Evolutionary conservation across 768 basidiomycete species (phyloP), one percentile per base, ranked within the genome.

Genomic region (Rhizopogon vinicolor): DNA sequence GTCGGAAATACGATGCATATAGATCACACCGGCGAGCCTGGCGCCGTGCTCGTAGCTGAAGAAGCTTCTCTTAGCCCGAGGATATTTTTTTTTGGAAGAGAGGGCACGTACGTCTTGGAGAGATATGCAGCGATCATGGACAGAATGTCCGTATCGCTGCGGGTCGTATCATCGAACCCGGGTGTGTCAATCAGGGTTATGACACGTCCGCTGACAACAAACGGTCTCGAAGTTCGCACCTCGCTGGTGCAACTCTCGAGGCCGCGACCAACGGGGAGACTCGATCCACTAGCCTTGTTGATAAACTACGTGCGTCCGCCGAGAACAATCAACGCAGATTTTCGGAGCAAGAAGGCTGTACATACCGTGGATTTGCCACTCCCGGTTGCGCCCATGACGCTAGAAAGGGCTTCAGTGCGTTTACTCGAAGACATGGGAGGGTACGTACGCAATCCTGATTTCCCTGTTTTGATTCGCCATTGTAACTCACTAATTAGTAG

Each of bases 1-100:
- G 56, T 82, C 81, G 51, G 69, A 72, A 52, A 83, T 83, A 1
- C 80, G 77, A 60, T 81, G 81, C 68, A 81, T 72, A 65, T 82
- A 82, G 54, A 82, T 76, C 63, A 82, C 75, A 5, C 80, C 80
- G 1, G 78, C 71, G n/a, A 82, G 66, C 52, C 72, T 77, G 57
- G 70, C 60, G 28, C 68, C 68, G 33, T 70, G 68, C 35, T 72
- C 68, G 9, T 72, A 72, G 5, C 68, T 70, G 61, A 29, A 33
- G 6, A n/a, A 31, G 35, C 10, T 25, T 25, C 25, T 6, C 12
- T 46, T 37, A 29, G 10, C 44, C 10, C 5, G 18, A 18, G 25
- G 13, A 5, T 2, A 7, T 0, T 25, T 25, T 25, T 0, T n/a
- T 31, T 25, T 35, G 9, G 19, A 37, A 39, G 3, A 7, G 3